A percentile compares a stretch with the other conserved stretches of the same genome.
Evolutionary conservation across 257 asterid species (phyloP).

Genomic region (Solanum medicagineum): DNA sequence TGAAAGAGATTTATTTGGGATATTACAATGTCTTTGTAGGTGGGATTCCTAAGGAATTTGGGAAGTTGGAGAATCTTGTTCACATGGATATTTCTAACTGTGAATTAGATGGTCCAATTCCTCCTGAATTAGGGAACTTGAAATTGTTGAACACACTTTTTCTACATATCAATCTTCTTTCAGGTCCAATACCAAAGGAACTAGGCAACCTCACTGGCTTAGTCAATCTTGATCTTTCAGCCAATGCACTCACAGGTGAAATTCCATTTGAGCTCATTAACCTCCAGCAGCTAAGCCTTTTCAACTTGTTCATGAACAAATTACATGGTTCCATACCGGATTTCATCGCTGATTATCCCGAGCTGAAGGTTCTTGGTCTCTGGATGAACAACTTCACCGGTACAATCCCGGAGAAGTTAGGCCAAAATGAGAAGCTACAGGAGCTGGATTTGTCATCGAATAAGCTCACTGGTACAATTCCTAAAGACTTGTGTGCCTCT

Average conservation of each 20-base stretch:
- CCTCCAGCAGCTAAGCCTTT: conserved; percentile 42
- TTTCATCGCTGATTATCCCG: conserved; percentile 52
- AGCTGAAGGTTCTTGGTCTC: conserved; percentile 52
- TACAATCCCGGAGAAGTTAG: conserved; percentile 52
- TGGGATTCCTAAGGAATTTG: conserved; percentile 80
- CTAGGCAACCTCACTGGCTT: conserved; percentile 68
- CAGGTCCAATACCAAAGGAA: conserved; percentile 65
- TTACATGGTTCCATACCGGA: conserved; percentile 81
- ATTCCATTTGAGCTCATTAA: conserved; percentile 64
- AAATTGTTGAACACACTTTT: conserved; percentile 48
- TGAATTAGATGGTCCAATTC: conserved; percentile 64
- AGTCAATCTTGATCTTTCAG: conserved; percentile 71
- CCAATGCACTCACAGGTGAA: conserved; percentile 62
- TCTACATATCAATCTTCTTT: conserved; percentile 48
- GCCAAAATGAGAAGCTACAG: conserved; percentile 48
- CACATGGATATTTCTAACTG: conserved; percentile 66
- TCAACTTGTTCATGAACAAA: conserved; percentile 71
- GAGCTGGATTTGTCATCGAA: conserved; percentile 74
- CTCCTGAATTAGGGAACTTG: conserved; percentile 64
- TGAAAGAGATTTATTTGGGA: conserved; percentile 80
- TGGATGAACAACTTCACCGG: conserved; percentile 99
- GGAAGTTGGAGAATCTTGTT: conserved; percentile 54
- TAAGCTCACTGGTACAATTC: conserved; percentile 88
- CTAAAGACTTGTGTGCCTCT: conserved; percentile 47
- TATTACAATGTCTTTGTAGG: conserved; percentile 50